Conservation (phyloP, 352 stramenopile genomes). For the Hyaloperonospora brassicae region DNA sequence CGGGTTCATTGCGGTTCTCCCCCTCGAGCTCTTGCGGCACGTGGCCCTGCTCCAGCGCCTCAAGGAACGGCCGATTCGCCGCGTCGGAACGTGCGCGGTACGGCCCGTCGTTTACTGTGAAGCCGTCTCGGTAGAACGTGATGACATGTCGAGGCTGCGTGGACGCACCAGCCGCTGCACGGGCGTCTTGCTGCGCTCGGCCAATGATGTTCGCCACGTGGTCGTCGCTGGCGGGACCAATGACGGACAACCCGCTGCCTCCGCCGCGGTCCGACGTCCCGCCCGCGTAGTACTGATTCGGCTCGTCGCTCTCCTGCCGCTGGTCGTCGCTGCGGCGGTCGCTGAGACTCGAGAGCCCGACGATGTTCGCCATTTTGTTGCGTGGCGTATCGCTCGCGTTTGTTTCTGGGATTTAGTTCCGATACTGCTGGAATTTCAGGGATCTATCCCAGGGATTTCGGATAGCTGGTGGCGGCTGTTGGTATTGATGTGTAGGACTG, state of each 20-base stretch:
- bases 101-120: slow-evolving; percentile 73
- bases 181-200: slow-evolving; percentile 63
- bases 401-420: too few species aligned
- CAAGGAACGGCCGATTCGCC: slow-evolving; percentile 68
- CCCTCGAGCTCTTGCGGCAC: slow-evolving; percentile 72
- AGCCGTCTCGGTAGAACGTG: slow-evolving; percentile 82
- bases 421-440: neutral
- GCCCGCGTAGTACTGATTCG: slow-evolving; percentile 70
- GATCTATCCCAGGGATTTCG: neutral
- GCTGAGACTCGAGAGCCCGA: slow-evolving; percentile 67
- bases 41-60: slow-evolving; percentile 68
- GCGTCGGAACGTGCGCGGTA: slow-evolving; percentile 64
- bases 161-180: slow-evolving; percentile 14
- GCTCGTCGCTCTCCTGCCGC: slow-evolving; percentile 25
- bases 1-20: slow-evolving; percentile 53
- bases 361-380: slow-evolving; percentile 67
- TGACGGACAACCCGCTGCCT: slow-evolving; percentile 68
- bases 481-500: too few species aligned
- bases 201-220: slow-evolving; percentile 78
- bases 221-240: slow-evolving; percentile 47
- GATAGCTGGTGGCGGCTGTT: too few species aligned
- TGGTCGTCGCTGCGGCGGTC: slow-evolving; percentile 28
- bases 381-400: too few species aligned
- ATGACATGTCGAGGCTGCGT: slow-evolving; percentile 51
- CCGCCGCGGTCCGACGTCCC: slow-evolving; percentile 57